A percentile compares a stretch with the other conserved stretches of the same genome.
Evolutionary conservation across 2,329 filamentous ascomycete species (phyloP).

Genomic region (Exophiala oligosperma): DNA sequence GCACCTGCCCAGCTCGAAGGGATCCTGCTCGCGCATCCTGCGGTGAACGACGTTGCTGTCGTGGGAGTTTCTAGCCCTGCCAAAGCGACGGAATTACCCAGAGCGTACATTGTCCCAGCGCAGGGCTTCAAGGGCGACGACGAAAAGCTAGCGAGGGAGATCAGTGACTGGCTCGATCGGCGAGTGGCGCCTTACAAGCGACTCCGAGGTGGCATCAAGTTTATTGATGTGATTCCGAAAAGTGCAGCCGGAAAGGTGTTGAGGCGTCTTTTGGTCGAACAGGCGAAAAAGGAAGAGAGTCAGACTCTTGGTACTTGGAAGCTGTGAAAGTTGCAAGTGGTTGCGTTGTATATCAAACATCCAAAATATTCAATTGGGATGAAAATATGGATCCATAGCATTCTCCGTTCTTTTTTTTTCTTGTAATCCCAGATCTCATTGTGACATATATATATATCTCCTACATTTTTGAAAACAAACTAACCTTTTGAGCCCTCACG

Average conservation of each 20-base stretch:
- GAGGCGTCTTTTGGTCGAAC: slow-evolving; percentile 7
- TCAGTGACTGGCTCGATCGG: slow-evolving; percentile 43
- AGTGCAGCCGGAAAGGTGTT: slow-evolving; percentile 31
- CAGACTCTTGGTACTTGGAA: neutral
- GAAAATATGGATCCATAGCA: no score
- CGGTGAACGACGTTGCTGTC: slow-evolving; percentile 62
- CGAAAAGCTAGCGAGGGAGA: slow-evolving; percentile 49
- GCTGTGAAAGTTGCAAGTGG: neutral
- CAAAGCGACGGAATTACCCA: slow-evolving; percentile 61
- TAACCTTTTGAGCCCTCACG: slow-evolving; percentile 37
- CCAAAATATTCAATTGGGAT: neutral
- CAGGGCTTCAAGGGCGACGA: slow-evolving; percentile 45
- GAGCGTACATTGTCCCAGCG: slow-evolving; percentile 64
- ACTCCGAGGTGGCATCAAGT: slow-evolving; percentile 47
- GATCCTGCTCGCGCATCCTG: slow-evolving; percentile 49
- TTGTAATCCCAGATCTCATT: no score
- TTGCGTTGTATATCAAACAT: neutral
- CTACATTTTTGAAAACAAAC: slow-evolving; percentile 25
- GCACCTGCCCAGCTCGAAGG: slow-evolving; percentile 67
- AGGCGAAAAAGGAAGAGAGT: slow-evolving; percentile 14
- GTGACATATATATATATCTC: no score
- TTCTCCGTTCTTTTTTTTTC: no score
- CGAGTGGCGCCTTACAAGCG: slow-evolving; percentile 48
- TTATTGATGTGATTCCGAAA: slow-evolving; percentile 50
- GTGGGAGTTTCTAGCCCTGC: slow-evolving; percentile 53